Percentiles rank a stretch among this genome's conserved stretches.
These are phyloP conservation scores for Stagonosporopsis cucurbitacearum DNA, from an alignment of 2,329 filamentous ascomycete genomes.

Conservation along the genomic window DNA sequence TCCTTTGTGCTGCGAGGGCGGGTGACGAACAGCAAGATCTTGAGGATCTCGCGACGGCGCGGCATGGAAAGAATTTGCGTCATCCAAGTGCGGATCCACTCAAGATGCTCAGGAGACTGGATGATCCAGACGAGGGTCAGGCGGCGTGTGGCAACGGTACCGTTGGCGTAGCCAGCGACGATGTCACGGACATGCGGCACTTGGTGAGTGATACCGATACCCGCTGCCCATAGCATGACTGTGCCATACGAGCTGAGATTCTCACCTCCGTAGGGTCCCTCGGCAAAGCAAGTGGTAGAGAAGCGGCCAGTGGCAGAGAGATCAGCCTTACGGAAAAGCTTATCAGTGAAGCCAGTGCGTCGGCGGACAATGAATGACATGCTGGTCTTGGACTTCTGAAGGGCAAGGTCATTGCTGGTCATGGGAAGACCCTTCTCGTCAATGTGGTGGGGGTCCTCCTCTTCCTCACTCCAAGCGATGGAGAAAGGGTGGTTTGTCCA, in stretches of 20 bases:
- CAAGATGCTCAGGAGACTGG: conserved; percentile 84
- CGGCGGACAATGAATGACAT: conserved; percentile 87
- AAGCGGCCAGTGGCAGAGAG: conserved; percentile 61
- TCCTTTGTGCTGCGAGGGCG: conserved; percentile 83
- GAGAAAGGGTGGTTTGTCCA: conserved; percentile 83
- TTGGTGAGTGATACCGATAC: conserved; percentile 94
- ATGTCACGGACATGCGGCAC: conserved; percentile 82
- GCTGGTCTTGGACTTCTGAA: conserved; percentile 59
- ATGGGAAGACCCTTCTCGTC: conserved; percentile 57
- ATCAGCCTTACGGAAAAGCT: conserved; percentile 74
- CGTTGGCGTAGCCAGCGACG: conserved; percentile 65
- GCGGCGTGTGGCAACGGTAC: conserved; percentile 77
- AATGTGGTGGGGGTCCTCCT: conserved; percentile 45
- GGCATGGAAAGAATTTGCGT: conserved; percentile 82
- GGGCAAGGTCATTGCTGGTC: conserved; percentile 57
- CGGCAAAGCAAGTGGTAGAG: conserved; percentile 74
- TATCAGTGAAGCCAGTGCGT: conserved; percentile 85
- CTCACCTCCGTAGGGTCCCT: conserved; percentile 87
- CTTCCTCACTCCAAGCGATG: conserved; percentile 77
- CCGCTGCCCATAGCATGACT: conserved; percentile 86
- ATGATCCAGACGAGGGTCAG: conserved; percentile 92
- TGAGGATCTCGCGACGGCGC: conserved; percentile 79
- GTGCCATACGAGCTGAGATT: conserved; percentile 92
- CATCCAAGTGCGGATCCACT: conserved; percentile 95
- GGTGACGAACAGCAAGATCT: conserved; percentile 89